phyloP scores from a whole-genome alignment of 2,329 filamentous ascomycete species.

The Scytalidium lignicola region DNA sequence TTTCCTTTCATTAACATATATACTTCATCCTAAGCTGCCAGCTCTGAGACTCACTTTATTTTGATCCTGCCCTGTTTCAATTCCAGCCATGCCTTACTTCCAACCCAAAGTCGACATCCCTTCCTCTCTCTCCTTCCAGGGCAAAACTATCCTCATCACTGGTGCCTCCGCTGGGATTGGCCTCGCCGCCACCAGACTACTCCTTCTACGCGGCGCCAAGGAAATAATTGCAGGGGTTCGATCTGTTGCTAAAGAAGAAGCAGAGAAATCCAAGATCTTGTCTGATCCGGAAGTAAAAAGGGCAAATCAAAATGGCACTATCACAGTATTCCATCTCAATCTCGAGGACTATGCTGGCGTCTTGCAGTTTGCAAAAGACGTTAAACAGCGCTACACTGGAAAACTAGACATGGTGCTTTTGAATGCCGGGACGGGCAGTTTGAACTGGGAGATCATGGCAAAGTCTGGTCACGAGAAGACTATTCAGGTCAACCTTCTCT shows the following conservation, averaged over 20 bases:
- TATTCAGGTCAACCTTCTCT: conserved; percentile 22
- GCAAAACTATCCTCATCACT: conserved; percentile 9
- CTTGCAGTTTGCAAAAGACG: conserved; percentile 1
- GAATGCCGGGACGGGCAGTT: conserved; percentile 11
- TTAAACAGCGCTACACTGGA: conserved; percentile 3
- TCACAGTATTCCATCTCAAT: conserved; percentile 5
- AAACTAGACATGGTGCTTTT: conserved; percentile 9
- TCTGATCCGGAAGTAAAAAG: conserved; percentile 4
- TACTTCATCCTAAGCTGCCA: no score
- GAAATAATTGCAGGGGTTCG: conserved; percentile 7
- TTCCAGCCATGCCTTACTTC: not conserved
- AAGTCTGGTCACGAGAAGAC: conserved; percentile 13
- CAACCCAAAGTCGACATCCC: not conserved
- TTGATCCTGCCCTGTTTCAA: no score
- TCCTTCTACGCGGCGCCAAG: conserved; percentile 3
- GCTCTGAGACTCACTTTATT: no score
- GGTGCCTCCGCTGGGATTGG: conserved; percentile 7
- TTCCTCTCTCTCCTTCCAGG: not conserved
- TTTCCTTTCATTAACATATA: no score
- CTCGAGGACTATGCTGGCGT: conserved; percentile 5
- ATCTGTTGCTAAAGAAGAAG: conserved; percentile 2
- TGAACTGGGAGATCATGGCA: conserved; percentile 1
- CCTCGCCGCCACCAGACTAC: conserved; percentile 4
- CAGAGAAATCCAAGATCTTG: conserved; percentile 2
- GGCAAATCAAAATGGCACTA: not conserved